Evolutionary conservation across 345 rosid species (phyloP).

Genomic region (Melaleuca alternifolia): DNA sequence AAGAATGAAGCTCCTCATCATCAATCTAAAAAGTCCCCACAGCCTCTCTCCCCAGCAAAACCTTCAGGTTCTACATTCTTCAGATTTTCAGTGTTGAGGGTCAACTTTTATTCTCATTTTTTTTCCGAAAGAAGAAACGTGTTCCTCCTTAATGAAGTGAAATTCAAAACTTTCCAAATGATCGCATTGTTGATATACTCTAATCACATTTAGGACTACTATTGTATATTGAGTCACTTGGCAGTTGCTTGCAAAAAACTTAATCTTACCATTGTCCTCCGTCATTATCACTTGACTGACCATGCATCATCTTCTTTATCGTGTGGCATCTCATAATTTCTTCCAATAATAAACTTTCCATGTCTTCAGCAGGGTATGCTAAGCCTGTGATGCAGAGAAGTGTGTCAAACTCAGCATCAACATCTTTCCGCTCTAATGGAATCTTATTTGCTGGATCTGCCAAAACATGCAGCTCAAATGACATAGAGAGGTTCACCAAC

Average conservation of each 20-base stretch:
- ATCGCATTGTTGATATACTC: background rate
- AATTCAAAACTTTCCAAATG: background rate
- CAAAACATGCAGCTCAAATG: conserved; percentile 33
- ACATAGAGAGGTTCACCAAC: conserved; percentile 44
- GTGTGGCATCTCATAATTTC: background rate
- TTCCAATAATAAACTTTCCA: background rate
- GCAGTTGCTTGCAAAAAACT: background rate
- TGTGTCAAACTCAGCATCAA: conserved; percentile 18
- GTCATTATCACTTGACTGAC: background rate
- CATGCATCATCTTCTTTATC: background rate
- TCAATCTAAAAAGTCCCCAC: conserved; percentile 10
- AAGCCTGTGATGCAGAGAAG: conserved; percentile 7
- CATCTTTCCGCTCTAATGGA: conserved; percentile 26
- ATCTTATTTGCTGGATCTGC: conserved; percentile 42
- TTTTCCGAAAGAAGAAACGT: background rate
- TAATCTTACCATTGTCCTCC: background rate
- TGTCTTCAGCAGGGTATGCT: conserved; percentile 17
- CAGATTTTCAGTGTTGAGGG: background rate
- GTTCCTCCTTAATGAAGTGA: background rate
- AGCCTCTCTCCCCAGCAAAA: conserved; percentile 11
- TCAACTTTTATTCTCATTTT: background rate
- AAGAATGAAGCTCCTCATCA: conserved; percentile 11
- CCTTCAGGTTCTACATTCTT: conserved; percentile 26
- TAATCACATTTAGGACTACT: background rate
- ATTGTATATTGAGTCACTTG: background rate